Percentiles rank a stretch among this genome's conserved stretches.
Conservation (phyloP, 768 basidiomycete genomes). For the Xanthoconium stramineum region DNA sequence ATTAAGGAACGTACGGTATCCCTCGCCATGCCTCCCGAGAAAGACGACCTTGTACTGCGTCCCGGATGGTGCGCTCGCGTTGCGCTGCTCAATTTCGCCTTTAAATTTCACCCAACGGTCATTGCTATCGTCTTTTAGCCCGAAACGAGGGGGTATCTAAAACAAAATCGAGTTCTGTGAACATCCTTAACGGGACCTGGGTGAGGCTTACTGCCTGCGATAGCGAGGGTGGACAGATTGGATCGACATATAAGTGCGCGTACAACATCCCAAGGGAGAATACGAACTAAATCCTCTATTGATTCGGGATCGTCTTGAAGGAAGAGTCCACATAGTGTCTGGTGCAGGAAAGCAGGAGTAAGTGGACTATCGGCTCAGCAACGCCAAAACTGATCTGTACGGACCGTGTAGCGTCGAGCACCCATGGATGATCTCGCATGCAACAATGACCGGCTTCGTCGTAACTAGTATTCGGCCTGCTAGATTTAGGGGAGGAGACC, state of each 20-base stretch:
- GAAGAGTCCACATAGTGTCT: constrained; percentile 16
- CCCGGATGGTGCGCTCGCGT: constrained; percentile 35
- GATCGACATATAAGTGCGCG: not conserved
- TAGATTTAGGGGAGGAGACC: not conserved
- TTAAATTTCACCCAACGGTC: constrained; percentile 51
- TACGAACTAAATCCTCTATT: constrained; percentile 12
- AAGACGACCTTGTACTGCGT: constrained; percentile 61
- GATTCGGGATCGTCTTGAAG: constrained; percentile 20
- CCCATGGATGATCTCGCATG: constrained; percentile 3
- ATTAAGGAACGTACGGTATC: constrained; percentile 52
- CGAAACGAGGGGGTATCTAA: constrained; percentile 57
- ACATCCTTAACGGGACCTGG: not conserved
- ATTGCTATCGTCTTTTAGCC: constrained; percentile 49
- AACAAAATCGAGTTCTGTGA: not conserved
- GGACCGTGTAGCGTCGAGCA: constrained; percentile 16
- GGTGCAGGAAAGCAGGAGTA: not conserved
- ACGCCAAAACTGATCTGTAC: not conserved
- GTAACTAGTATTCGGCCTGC: not conserved
- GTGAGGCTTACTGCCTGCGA: constrained; percentile 14
- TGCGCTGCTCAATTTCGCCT: constrained; percentile 41
- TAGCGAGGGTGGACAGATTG: not conserved
- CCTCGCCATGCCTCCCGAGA: constrained; percentile 69
- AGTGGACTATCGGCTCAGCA: not conserved
- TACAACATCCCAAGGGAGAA: not conserved
- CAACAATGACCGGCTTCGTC: not conserved